Base-by-base conservation (phyloP, 2,329 filamentous ascomycete genomes). In the Arthroderma sp. region DNA sequence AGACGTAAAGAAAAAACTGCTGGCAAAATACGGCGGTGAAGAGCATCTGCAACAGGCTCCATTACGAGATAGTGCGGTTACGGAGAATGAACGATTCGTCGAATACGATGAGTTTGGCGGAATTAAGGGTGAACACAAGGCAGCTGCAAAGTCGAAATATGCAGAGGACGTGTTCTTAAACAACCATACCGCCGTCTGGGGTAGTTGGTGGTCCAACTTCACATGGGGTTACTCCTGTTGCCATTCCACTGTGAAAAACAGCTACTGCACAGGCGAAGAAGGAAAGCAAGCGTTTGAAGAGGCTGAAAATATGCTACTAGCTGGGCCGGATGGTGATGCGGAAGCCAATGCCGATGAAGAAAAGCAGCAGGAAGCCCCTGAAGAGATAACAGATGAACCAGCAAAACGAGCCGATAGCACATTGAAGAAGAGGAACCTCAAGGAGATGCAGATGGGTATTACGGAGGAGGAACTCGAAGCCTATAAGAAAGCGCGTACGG, bases 211-310 rank as follows among this genome's bases (percentile, higher is more conserved):
- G 91, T 77, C 80, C 43, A 80, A 85, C 58, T 96, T 95, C 67
- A 77, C 82, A 63, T 98, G 91, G 91, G 91, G 91, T 1, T 98
- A 94, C 63, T 77, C 84, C 22, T 98, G 91, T 63, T 98, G 91
- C 69, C 87, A 93, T 61, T 94, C 87, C 0, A 81, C 80, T 22
- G 77, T 94, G 50, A 95, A 94, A 67, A 96, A 98, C 64, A 94
- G 87, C 57, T 98, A 96, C 58, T 98, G 91, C 63, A 96, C 89
- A 0, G 91, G 91, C 28, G 85, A 91, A 49, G 85, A 84, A 47
- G 91, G 91, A 32, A 93, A 80, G 61, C 68, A 68, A 49, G 88
- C 86, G 1, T 87, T 85, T 63, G 81, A 88, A 54, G 81, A 84
- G 46, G 80, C 85, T 0, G 80, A 91, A 52, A 69, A 70, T 30